Percentiles rank a stretch among this genome's conserved stretches.
Evolutionary conservation across 768 basidiomycete species (phyloP).

Genomic region (Clitopilus hobsonii): DNA sequence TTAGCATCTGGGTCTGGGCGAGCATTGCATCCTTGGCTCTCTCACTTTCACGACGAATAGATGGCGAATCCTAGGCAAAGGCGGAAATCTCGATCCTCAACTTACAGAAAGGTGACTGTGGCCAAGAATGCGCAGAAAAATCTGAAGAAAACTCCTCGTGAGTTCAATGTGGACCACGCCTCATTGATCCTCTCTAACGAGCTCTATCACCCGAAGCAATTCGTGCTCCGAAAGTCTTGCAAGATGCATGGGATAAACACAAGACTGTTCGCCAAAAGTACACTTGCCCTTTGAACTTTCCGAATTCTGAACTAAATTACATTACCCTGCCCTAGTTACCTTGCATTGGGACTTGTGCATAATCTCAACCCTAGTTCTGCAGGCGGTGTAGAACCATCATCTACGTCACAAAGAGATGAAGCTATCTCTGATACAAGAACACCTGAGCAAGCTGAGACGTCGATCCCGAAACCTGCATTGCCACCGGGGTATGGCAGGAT

Average conservation of each 20-base stretch:
- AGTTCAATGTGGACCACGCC: conserved; percentile 15
- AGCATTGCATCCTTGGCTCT: not conserved
- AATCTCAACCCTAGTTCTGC: conserved; percentile 62
- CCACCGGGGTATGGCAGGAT: conserved; percentile 78
- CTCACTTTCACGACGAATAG: not conserved
- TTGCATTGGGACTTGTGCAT: conserved; percentile 68
- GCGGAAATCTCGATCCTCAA: conserved; percentile 74
- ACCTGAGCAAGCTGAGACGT: conserved; percentile 4
- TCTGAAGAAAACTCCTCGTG: conserved; percentile 75
- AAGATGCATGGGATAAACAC: conserved; percentile 81
- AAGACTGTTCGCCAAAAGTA: conserved; percentile 94
- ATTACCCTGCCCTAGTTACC: conserved; percentile 46
- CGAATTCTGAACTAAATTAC: not conserved
- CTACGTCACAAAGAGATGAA: conserved; percentile 8
- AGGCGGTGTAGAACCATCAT: conserved; percentile 59
- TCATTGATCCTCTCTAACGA: not conserved
- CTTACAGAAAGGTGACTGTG: conserved; percentile 70
- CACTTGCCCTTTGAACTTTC: not conserved
- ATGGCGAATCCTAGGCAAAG: conserved; percentile 97
- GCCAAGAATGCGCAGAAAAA: conserved; percentile 71
- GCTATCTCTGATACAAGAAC: conserved; percentile 2
- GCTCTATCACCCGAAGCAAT: conserved; percentile 48
- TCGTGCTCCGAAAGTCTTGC: conserved; percentile 74
- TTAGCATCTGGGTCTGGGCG: not conserved
- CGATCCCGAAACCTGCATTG: conserved; percentile 20